Conservation (phyloP, 2,329 filamentous ascomycete genomes). For the Parastagonospora avenae region DNA sequence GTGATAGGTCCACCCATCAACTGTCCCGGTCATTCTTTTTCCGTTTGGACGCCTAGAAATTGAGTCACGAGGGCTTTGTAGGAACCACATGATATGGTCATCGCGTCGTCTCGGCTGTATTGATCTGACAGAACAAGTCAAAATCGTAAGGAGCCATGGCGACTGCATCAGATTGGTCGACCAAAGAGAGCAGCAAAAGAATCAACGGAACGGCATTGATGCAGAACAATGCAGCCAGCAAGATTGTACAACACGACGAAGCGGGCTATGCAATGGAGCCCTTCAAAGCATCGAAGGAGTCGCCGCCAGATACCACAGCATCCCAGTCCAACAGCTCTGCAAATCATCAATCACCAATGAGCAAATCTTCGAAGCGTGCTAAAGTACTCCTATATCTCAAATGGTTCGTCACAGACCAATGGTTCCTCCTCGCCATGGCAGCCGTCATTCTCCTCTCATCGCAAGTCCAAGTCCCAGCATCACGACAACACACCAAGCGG, state of each 20-base stretch:
- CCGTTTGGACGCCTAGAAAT: too few species aligned
- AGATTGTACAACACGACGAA: neutral
- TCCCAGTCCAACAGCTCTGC: neutral
- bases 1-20: constrained; percentile 4
- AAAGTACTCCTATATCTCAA: constrained; percentile 17
- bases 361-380: constrained; percentile 4
- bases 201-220: neutral
- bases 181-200: neutral
- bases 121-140: too few species aligned
- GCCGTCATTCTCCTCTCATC: constrained; percentile 59
- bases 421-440: constrained; percentile 68
- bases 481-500: constrained; percentile 57
- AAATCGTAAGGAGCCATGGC: too few species aligned
- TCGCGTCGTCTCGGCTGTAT: too few species aligned
- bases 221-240: neutral
- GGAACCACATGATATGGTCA: too few species aligned
- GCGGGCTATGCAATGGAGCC: neutral
- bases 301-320: neutral
- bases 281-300: neutral
- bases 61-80: too few species aligned
- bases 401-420: constrained; percentile 61
- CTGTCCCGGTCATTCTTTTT: neutral
- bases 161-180: neutral
- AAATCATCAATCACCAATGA: neutral
- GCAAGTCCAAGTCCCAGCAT: constrained; percentile 61